Conservation (phyloP, 2,329 filamentous ascomycete species). For the Cercospora berteroae region DNA sequence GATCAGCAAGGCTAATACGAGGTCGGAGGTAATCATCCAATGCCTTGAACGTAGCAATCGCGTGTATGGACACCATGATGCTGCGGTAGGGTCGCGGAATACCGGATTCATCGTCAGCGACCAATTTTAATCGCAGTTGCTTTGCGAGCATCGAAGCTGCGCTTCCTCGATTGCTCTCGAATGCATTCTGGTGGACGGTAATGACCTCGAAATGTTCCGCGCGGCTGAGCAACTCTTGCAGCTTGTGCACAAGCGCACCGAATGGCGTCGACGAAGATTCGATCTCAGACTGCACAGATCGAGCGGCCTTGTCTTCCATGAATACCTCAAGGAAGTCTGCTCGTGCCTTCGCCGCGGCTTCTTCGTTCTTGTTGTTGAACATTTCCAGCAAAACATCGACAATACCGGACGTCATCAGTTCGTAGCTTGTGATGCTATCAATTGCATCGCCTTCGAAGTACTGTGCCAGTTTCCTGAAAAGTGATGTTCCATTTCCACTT, state of each 20-base stretch:
- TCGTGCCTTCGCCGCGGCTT: constrained; percentile 60
- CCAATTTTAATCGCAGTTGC: constrained; percentile 83
- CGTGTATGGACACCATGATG: constrained; percentile 98
- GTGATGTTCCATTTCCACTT: constrained; percentile 22
- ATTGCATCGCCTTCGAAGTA: constrained; percentile 88
- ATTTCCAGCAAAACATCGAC: constrained; percentile 80
- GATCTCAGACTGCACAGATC: constrained; percentile 62
- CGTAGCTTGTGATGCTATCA: constrained; percentile 92
- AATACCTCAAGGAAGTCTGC: constrained; percentile 87
- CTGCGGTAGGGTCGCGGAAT: constrained; percentile 85
- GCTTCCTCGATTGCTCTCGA: constrained; percentile 85
- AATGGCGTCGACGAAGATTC: constrained; percentile 79
- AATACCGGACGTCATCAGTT: constrained; percentile 85
- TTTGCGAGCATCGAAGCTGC: constrained; percentile 95
- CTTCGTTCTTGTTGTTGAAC: constrained; percentile 69
- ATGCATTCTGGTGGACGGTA: constrained; percentile 88
- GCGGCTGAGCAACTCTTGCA: constrained; percentile 92
- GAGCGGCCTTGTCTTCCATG: constrained; percentile 69
- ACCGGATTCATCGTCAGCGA: constrained; percentile 85
- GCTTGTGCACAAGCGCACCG: constrained; percentile 84
- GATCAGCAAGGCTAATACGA: constrained; percentile 77
- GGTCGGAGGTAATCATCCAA: constrained; percentile 93
- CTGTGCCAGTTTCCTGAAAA: constrained; percentile 73
- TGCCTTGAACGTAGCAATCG: constrained; percentile 95
- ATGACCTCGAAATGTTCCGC: constrained; percentile 98